phyloP scores from a whole-genome alignment of 2,329 filamentous ascomycete species.

The Fusarium devonianum region DNA sequence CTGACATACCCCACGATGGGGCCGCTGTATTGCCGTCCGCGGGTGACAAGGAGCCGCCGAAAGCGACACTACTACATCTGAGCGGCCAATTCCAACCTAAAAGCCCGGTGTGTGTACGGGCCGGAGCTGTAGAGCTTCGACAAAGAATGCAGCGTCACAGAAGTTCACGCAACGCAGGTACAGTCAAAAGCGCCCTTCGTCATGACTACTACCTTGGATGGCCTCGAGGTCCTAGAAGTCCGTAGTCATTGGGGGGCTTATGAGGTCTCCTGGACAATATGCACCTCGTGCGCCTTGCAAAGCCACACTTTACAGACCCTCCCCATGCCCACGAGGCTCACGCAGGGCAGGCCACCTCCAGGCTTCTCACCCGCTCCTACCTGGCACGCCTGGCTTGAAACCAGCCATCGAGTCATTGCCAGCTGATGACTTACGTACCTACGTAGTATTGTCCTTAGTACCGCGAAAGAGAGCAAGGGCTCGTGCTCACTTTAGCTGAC shows the following conservation, averaged over 20 bases:
- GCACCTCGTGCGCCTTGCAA: slow-evolving; percentile 16
- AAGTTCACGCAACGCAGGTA: slow-evolving; percentile 43
- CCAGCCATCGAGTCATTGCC: too few relatives aligned
- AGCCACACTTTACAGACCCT: too few relatives aligned
- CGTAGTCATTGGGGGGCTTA: slow-evolving; percentile 1
- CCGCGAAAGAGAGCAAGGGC: slow-evolving; percentile 33
- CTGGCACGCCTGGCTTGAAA: too few relatives aligned
- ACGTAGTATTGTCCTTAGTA: too few relatives aligned
- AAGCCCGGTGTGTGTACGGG: slow-evolving; percentile 4
- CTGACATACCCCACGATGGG: too few relatives aligned
- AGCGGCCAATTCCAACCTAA: not conserved
- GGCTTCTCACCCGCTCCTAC: slow-evolving; percentile 26
- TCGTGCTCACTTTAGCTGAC: slow-evolving; percentile 27
- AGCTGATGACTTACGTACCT: too few relatives aligned
- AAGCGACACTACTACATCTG: not conserved
- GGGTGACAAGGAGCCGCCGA: not conserved
- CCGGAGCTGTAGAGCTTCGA: slow-evolving; percentile 12
- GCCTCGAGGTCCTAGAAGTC: too few relatives aligned
- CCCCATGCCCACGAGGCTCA: slow-evolving; percentile 34
- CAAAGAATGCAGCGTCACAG: slow-evolving; percentile 32
- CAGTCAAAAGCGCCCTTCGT: slow-evolving; percentile 17
- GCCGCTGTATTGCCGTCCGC: too few relatives aligned
- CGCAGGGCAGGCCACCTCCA: slow-evolving; percentile 41
- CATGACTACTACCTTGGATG: too few relatives aligned
- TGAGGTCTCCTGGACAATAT: too few relatives aligned